Base-by-base conservation (phyloP, 2,329 filamentous ascomycete genomes). In the Hypoxylon sp. region DNA sequence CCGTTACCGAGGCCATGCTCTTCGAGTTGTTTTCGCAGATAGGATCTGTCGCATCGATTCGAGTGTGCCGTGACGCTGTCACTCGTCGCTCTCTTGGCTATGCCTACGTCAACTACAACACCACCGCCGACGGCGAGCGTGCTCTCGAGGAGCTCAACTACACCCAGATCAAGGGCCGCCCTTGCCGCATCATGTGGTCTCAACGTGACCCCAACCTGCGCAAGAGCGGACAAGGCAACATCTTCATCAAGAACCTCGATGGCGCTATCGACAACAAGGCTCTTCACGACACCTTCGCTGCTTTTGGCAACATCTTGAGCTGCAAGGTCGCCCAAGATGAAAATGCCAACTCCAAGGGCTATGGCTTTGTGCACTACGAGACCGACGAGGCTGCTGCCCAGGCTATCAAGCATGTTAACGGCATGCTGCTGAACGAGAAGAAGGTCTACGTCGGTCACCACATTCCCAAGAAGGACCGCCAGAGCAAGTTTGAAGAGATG, bases 401-500 rank as follows among this genome's bases (percentile, higher is more conserved):
- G 72, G 94, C 94, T 69, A 99, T 99, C 83, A 97, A 97, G 84
- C 92, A 96, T 70, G 94, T 99, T 71, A 99, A 99, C 75, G 94
- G 94, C 74, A 99, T 99, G 94, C 81, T 99, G 73, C 78, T 99
- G 72, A 99, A 99, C 79, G 94, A 99, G 85, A 99, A 99, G 88
- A 99, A 99, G 85, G 94, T 99, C 61, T 99, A 95, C 67, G 94
- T 99, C 65, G 94, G 94, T 61, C 93, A 97, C 78, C 94, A 99
- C 79, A 97, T 99, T 69, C 92, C 94, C 74, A 97, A 97, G 89
- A 97, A 97, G 84, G 94, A 99, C 72, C 93, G 94, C 68, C 94
- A 97, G 84, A 96, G 91, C 90, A 99, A 99, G 81, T 97, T 97
- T 67, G 94, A 99, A 81, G 94, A 99, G 83, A 99, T 99, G 93